Evolutionary conservation across 2,329 filamentous ascomycete genomes (phyloP), one percentile per base, ranked within the genome.

Genomic region (Cadophora sp.): DNA sequence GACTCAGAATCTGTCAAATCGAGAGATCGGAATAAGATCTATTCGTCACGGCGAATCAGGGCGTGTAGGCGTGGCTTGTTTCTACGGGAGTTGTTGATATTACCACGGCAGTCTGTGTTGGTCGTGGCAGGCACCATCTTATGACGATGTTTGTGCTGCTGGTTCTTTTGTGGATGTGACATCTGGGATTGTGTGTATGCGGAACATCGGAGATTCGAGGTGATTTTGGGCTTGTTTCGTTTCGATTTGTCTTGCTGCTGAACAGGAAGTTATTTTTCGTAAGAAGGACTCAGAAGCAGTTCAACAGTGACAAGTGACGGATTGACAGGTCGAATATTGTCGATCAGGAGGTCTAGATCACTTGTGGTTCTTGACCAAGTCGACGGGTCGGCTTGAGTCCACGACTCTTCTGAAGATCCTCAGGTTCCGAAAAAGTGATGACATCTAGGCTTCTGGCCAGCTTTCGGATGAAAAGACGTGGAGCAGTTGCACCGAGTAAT

Each of bases 61-160:
- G 43, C 26, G 62, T 64, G 67, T 64, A 66, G 37, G 64, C 43
- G 62, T 53, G 58, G 55, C 9, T 31, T 69, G 69, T 69, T 69
- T 69, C 67, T 63, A 65, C 59, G 65, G 67, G 51, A 50, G 31
- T 37, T 58, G 55, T n/a, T 29, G 24, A 26, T 9, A 19, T 27
- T 31, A 31, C 48, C 48, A 64, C 66, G 63, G 66, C 66, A 66
- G 53, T 66, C 29, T 6, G 6, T 31, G 14, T 2, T 7, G 11
- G 14, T 43, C 6, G 37, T n/a, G n/a, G n/a, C n/a, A n/a, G 37
- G 37, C 37, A 12, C 14, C 37, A 43, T 16, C 26, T 58, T 58
- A 58, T 37, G 55, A 58, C 31, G 55, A 40, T 37, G 56, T 56
- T 53, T 56, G 61, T 61, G 34, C 51, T 22, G 63, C 29, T 61